Conservation (phyloP, 495 filamentous ascomycete species). For the Pyrenula aspistea region DNA sequence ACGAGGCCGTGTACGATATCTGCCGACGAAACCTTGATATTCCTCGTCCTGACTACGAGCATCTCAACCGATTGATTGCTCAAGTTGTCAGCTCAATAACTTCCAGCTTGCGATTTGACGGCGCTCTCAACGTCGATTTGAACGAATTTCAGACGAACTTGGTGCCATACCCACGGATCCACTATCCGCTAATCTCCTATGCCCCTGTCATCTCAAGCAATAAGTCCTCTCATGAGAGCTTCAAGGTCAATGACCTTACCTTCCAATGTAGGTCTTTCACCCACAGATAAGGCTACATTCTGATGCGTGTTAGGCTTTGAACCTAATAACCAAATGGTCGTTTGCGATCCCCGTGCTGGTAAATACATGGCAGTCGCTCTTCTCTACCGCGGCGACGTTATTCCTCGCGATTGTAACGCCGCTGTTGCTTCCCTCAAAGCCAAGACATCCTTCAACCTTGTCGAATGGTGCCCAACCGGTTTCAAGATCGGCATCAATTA, state of each 20-base stretch:
- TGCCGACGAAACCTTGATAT: constrained; percentile 84
- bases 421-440: constrained; percentile 76
- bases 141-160: constrained; percentile 94
- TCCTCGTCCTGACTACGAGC: constrained; percentile 73
- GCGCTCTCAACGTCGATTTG: constrained; percentile 82
- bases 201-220: constrained; percentile 72
- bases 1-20: constrained; percentile 89
- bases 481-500: constrained; percentile 95
- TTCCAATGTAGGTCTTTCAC: constrained; percentile 59
- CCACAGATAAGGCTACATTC: constrained; percentile 14
- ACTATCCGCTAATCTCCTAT: constrained; percentile 84
- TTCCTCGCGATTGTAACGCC: constrained; percentile 70
- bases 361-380: constrained; percentile 93
- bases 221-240: constrained; percentile 82
- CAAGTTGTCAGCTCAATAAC: constrained; percentile 90
- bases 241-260: constrained; percentile 79
- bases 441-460: constrained; percentile 79
- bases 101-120: constrained; percentile 79
- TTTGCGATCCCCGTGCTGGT: constrained; percentile 81
- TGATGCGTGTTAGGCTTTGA: constrained; percentile 51
- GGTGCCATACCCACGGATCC: constrained; percentile 84
- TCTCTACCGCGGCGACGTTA: constrained; percentile 81
- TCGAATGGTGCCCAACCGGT: constrained; percentile 93
- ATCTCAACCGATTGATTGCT: constrained; percentile 81
- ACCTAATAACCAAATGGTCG: constrained; percentile 94